phyloP scores from a whole-genome alignment of 352 stramenopile species.

The Phytophthora sp. region DNA sequence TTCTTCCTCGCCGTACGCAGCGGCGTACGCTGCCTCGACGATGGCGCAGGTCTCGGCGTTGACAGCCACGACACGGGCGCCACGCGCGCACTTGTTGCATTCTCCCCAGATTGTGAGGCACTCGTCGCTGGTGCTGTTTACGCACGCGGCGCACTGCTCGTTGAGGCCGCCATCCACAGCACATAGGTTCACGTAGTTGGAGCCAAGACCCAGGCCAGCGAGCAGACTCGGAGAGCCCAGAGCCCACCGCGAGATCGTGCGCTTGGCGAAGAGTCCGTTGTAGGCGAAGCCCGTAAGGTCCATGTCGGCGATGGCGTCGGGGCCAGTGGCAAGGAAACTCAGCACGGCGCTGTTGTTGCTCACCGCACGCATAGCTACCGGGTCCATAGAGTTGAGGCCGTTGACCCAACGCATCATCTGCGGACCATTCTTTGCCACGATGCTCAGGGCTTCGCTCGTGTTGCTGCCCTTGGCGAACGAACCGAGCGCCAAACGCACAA shows the following conservation, averaged over 20 bases:
- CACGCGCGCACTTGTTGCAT: conserved; percentile 55
- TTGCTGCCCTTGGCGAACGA: conserved; percentile 54
- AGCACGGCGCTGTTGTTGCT: conserved; percentile 42
- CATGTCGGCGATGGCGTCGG: conserved; percentile 42
- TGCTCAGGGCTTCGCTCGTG: conserved; percentile 24
- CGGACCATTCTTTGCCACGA: conserved; percentile 48
- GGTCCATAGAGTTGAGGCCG: conserved; percentile 65
- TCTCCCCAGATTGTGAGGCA: conserved; percentile 48
- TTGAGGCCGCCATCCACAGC: conserved; percentile 43
- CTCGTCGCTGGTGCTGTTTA: conserved; percentile 31
- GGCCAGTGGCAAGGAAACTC: conserved; percentile 44
- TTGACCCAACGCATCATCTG: conserved; percentile 79
- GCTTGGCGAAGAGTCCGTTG: conserved; percentile 64
- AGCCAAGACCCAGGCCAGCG: conserved; percentile 52
- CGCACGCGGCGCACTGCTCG: conserved; percentile 51
- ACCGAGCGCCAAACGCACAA: conserved; percentile 51
- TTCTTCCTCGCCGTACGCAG: conserved; percentile 44
- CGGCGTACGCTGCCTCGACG: conserved; percentile 50
- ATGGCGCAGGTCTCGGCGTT: conserved; percentile 53
- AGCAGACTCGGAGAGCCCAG: conserved; percentile 61
- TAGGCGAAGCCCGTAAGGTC: conserved; percentile 53
- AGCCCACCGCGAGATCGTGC: conserved; percentile 53
- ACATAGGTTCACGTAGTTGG: conserved; percentile 52
- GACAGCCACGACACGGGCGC: conserved; percentile 44
- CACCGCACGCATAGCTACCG: conserved; percentile 47